Conservation (phyloP, 352 stramenopile species). For the Phytophthora macrochlamydospora region DNA sequence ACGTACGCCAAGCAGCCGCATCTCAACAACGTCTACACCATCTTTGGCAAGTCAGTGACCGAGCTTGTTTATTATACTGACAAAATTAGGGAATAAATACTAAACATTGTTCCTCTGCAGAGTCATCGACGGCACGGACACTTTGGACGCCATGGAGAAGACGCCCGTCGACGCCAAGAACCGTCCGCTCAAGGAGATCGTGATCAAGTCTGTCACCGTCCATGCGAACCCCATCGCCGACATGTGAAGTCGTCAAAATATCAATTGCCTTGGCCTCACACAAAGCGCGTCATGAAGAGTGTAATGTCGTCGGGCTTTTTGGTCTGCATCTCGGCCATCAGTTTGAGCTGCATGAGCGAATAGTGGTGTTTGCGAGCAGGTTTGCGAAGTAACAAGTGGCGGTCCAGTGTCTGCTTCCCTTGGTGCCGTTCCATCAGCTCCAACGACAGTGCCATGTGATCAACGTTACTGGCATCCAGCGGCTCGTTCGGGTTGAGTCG, state of each 20-base stretch:
- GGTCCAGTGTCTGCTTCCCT: conserved; percentile 53
- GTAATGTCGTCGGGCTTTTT: conserved; percentile 86
- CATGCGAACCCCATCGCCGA: conserved; percentile 94
- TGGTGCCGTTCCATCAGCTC: conserved; percentile 58
- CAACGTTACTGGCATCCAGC: conserved; percentile 28
- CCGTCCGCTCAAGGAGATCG: conserved; percentile 88
- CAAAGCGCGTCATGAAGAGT: conserved; percentile 67
- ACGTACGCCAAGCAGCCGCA: conserved; percentile 96
- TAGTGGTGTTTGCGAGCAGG: conserved; percentile 72
- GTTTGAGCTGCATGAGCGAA: conserved; percentile 65
- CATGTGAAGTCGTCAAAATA: conserved; percentile 29
- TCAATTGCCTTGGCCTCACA: conserved; percentile 14
- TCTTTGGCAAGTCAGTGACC: conserved; percentile 93
- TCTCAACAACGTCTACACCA: conserved; percentile 98
- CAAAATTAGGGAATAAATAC: conserved; percentile 25
- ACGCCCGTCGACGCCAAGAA: conserved; percentile 92
- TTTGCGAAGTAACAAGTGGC: conserved; percentile 58
- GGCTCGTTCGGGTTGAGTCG: conserved; percentile 11
- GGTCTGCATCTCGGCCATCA: conserved; percentile 76
- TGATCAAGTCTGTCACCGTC: conserved; percentile 89
- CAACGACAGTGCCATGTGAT: conserved; percentile 55
- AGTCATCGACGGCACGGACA: conserved; percentile 96
- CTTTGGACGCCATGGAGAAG: conserved; percentile 97
- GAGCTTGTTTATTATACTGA: conserved; percentile 6
- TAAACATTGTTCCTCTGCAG: conserved; percentile 37